Evolutionary conservation across 441 rosid genomes (phyloP), one percentile per base, ranked within the genome.

Genomic region (Pelargonium myrrhifolium): DNA sequence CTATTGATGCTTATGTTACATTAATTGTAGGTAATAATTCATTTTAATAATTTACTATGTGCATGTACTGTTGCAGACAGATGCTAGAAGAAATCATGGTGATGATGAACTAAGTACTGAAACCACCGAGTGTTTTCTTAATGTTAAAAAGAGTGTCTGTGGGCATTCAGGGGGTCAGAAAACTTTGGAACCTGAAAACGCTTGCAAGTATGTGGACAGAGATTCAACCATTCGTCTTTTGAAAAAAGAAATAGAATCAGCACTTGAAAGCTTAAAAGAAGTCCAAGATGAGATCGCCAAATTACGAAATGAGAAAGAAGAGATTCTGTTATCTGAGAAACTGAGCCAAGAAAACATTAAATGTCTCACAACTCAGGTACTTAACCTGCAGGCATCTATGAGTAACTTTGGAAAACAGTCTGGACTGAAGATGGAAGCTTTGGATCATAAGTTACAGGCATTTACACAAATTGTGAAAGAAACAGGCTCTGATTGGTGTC

Each of bases 161-260:
- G 72, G 43, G 64, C 59, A 73, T 73, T 74, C 74, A 9, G 67
- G 74, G 68, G 69, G 66, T 64, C 76, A 72, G 75, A 75, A 72
- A 68, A 68, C 68, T 69, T 69, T 53, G 43, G 76, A 76, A 35
- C 60, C 71, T 67, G 74, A 65, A 59, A 65, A 69, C 58, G 65
- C 71, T 59, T 71, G 72, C 72, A 77, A 76, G 63, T 71, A 78
- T 71, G 64, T 69, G 67, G 79, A 77, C 72, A 87, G 89, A 81
- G 89, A 86, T 69, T 65, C 74, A 67, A 82, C 90, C 64, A 72
- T 88, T 76, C 69, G 78, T 72, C 87, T 89, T 80, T 81, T 94
- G 71, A 92, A 78, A 83, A 77, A 74, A 79, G 99, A 92, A 85
- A 77, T 90, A 70, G 93, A 84, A 79, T 86, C 85, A 76, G 98